A percentile compares a stretch with the other conserved stretches of the same genome.
These are phyloP conservation scores for Diplotaxis tenuifolia DNA, from an alignment of 345 rosid genomes.

Conservation along the genomic window DNA sequence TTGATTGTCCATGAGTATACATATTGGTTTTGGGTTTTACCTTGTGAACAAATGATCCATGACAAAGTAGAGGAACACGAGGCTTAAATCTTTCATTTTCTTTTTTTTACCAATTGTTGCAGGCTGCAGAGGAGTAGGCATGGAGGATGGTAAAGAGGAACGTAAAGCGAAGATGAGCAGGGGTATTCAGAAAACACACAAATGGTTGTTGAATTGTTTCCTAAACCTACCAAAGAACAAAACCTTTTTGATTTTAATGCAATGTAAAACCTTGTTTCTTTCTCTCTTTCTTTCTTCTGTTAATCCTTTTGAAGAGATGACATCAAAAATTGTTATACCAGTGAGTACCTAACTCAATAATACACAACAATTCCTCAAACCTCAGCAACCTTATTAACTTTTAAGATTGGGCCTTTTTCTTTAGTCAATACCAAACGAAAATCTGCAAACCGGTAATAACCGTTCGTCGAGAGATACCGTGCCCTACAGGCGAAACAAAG, in stretches of 20 bases:
- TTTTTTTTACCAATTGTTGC: background rate
- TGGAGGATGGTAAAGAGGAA: background rate
- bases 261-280: background rate
- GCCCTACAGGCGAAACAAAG: background rate
- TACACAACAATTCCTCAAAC: background rate
- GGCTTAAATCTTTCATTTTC: background rate
- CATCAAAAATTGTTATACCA: too few species aligned
- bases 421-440: background rate
- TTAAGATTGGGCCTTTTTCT: background rate
- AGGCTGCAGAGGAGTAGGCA: slow-evolving; percentile 21
- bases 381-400: too few species aligned
- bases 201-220: slow-evolving; percentile 14
- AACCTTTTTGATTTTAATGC: background rate
- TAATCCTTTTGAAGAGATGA: background rate
- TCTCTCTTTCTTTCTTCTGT: background rate
- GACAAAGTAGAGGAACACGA: background rate
- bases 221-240: slow-evolving; percentile 7
- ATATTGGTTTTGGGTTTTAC: background rate
- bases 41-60: background rate
- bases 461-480: background rate
- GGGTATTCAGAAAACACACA: background rate
- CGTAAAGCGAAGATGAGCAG: background rate
- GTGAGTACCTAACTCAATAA: background rate
- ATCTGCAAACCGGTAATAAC: background rate
- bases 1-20: background rate